Conservation (phyloP, 108 stramenopile genomes). For the Cylindrotheca closterium region DNA sequence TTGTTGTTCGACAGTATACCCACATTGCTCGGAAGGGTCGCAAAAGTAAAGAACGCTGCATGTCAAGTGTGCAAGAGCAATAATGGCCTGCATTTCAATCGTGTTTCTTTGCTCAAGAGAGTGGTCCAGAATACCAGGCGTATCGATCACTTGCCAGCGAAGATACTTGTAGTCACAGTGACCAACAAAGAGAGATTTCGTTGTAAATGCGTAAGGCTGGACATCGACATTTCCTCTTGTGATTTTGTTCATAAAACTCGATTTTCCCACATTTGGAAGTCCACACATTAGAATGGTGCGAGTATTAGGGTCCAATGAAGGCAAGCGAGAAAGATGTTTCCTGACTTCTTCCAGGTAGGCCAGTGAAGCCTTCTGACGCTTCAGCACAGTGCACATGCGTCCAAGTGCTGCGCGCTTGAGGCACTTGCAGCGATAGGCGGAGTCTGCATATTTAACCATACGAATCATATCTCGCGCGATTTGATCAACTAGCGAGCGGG, state of each 20-base stretch:
- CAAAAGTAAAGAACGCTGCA: conserved; percentile 97
- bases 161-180: conserved; percentile 98
- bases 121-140: conserved; percentile 98
- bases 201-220: conserved; percentile 99
- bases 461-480: conserved; percentile 96
- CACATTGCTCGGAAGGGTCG: conserved; percentile 98
- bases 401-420: conserved; percentile 98
- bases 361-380: conserved; percentile 93
- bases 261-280: conserved; percentile 98
- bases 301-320: conserved; percentile 98
- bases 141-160: conserved; percentile 99
- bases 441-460: conserved; percentile 98
- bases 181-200: conserved; percentile 98
- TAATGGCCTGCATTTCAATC: conserved; percentile 99
- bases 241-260: conserved; percentile 99
- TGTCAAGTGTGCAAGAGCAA: conserved; percentile 97
- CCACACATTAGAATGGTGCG: conserved; percentile 97
- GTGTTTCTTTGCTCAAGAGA: conserved; percentile 97
- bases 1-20: conserved; percentile 96
- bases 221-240: conserved; percentile 99
- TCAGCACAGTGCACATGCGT: conserved; percentile 98
- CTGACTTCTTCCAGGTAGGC: conserved; percentile 98
- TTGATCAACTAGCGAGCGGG: conserved; percentile 89
- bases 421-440: conserved; percentile 98
- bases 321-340: conserved; percentile 96